These are phyloP conservation scores for Pyrus bretschneideri DNA, from an alignment of 306 rosid species.

Conservation along the genomic window DNA sequence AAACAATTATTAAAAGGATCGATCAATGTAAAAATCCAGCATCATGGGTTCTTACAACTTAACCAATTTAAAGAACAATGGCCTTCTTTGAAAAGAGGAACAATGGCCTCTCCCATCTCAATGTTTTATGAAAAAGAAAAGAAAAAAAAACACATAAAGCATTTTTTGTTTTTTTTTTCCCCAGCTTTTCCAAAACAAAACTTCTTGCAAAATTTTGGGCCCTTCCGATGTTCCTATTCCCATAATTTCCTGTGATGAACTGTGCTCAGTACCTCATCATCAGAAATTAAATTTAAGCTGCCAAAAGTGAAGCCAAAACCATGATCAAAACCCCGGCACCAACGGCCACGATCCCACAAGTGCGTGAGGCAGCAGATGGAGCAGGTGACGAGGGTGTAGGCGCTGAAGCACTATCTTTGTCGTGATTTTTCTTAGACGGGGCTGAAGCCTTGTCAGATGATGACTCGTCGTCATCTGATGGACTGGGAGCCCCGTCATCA, in stretches of 20 bases:
- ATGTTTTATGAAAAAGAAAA: not conserved
- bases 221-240: not conserved
- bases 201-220: not conserved
- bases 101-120: not conserved
- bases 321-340: not conserved
- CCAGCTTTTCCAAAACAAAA: not conserved
- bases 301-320: conserved; percentile 6
- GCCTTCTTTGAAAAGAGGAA: not conserved
- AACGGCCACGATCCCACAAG: conserved; percentile 1
- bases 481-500: not conserved
- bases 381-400: not conserved
- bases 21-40: not conserved
- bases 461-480: not conserved
- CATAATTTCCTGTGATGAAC: not conserved
- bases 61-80: not conserved
- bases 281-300: not conserved
- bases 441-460: not conserved
- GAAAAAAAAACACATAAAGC: not conserved
- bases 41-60: not conserved
- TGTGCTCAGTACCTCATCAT: not conserved
- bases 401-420: not conserved
- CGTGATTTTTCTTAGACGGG: not conserved
- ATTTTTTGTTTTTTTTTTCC: not conserved
- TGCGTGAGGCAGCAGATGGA: not conserved
- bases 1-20: not conserved